Evolutionary conservation across 805 yeast species (phyloP).

Genomic region (Teunomyces tritomae): DNA sequence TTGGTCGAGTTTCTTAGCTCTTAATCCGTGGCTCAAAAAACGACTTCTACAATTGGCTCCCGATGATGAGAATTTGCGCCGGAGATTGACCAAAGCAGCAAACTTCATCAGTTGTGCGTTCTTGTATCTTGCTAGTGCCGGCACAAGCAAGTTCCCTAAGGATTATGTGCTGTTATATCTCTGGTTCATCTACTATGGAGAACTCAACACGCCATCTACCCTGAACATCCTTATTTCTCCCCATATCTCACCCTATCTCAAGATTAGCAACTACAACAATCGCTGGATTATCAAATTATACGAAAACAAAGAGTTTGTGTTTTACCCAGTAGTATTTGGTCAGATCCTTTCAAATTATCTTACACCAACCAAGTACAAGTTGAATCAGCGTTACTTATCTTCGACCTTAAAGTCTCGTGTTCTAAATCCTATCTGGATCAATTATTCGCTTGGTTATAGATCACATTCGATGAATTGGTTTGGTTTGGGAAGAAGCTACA

Average conservation of each 20-base stretch:
- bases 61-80: slow-evolving; percentile 9
- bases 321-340: slow-evolving; percentile 36
- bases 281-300: slow-evolving; percentile 21
- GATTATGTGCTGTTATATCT: slow-evolving; percentile 37
- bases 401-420: slow-evolving; percentile 27
- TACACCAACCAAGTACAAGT: slow-evolving; percentile 35
- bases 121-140: slow-evolving; percentile 25
- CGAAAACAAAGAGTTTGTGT: slow-evolving; percentile 28
- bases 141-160: slow-evolving; percentile 29
- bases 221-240: slow-evolving; percentile 29
- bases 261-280: slow-evolving; percentile 20
- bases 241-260: slow-evolving; percentile 21
- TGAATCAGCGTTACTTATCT: slow-evolving; percentile 36
- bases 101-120: slow-evolving; percentile 23
- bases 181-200: slow-evolving; percentile 29
- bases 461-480: slow-evolving; percentile 26
- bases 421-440: slow-evolving; percentile 42
- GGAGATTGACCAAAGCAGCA: slow-evolving; percentile 18
- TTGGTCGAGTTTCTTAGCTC: slow-evolving; percentile 31
- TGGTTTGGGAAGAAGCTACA: slow-evolving; percentile 26
- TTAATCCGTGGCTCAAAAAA: slow-evolving; percentile 22
- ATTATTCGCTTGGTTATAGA: slow-evolving; percentile 29
- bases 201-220: slow-evolving; percentile 33
- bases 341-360: slow-evolving; percentile 40
- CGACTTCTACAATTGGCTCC: background rate